Evolutionary conservation across 2,329 filamentous ascomycete genomes (phyloP), one percentile per base, ranked within the genome.

Genomic region (Sclerotinia glacialis): DNA sequence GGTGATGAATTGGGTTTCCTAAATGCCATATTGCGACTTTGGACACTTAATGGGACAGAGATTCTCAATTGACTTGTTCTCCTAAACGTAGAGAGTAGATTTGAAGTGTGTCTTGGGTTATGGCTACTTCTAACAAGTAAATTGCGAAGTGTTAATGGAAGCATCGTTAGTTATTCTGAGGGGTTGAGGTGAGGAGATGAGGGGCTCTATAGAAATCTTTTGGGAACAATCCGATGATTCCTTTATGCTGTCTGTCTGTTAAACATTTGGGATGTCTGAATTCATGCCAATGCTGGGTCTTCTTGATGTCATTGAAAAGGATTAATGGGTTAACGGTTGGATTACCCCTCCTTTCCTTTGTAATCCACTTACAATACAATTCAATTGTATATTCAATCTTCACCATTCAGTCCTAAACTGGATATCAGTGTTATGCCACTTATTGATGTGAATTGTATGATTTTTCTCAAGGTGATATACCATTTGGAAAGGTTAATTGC

Each of bases 1-100:
- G 77, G 79, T 23, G 80, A 78, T 7, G 69, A 60, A 46, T 74
- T 73, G 8, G 70, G 70, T 18, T 16, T 23, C 14, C 58, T 60
- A 11, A 34, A 65, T 50, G 69, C 69, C 69, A 74, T 72, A 53
- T 64, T 74, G 54, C 70, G 68, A 58, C 14, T 58, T 31, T 55
- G 59, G 1, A 47, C 5, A 11, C 42, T 47, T 12, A 23, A 59
- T 23, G 21, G 56, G 34, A 34, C 9, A 4, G 28, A 14, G 14
- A 40, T 42, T 11, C 31, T 66, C 12, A 53, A 64, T 34, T 44
- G 18, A 18, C 31, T 21, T 46, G 9, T 44, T 14, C 14, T 50
- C n/a, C 34, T 67, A 40, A 49, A 52, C 0, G 53, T 37, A 21
- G 58, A 67, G 12, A 69, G 47, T 21, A 62, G 21, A 16, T 11